These are phyloP conservation scores for Taphrina populina DNA, from an alignment of 1,139 yeast species.

Conservation along the genomic window DNA sequence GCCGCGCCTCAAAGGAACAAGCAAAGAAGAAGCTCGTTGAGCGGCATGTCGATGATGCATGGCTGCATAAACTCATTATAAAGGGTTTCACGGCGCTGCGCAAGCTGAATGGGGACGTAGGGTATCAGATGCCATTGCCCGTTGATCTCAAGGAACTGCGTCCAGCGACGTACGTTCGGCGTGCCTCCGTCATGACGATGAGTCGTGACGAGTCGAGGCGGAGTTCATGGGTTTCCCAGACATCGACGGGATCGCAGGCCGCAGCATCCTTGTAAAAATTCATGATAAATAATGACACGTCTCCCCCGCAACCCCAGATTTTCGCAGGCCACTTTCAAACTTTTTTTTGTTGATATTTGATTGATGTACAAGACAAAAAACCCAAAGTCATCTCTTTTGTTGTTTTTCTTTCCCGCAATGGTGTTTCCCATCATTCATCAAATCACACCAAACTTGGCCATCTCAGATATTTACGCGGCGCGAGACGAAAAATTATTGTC, in stretches of 20 bases:
- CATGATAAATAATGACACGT: no score
- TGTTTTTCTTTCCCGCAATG: not conserved
- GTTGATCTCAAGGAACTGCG: slow-evolving; percentile 19
- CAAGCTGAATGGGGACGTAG: slow-evolving; percentile 20
- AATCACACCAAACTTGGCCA: slow-evolving; percentile 16
- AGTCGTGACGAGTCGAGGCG: not conserved
- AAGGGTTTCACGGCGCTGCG: slow-evolving; percentile 21
- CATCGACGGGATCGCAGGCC: slow-evolving; percentile 18
- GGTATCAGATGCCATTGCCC: slow-evolving; percentile 23
- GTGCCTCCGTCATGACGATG: not conserved
- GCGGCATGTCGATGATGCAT: slow-evolving; percentile 27
- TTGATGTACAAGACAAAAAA: no score
- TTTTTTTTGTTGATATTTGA: no score
- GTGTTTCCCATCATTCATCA: slow-evolving; percentile 23
- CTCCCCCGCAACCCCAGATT: no score
- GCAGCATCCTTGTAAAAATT: no score
- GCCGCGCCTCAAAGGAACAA: slow-evolving; percentile 19
- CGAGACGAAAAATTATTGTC: slow-evolving; percentile 14
- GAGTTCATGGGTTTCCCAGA: slow-evolving; percentile 3
- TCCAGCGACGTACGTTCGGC: slow-evolving; percentile 3
- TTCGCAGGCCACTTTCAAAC: no score
- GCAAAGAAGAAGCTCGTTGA: slow-evolving; percentile 27
- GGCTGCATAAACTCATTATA: slow-evolving; percentile 24
- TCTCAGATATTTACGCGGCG: slow-evolving; percentile 28
- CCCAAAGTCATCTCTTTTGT: no score